Conservation (phyloP, 2,329 filamentous ascomycete genomes). For the Rhynchosporium agropyri region DNA sequence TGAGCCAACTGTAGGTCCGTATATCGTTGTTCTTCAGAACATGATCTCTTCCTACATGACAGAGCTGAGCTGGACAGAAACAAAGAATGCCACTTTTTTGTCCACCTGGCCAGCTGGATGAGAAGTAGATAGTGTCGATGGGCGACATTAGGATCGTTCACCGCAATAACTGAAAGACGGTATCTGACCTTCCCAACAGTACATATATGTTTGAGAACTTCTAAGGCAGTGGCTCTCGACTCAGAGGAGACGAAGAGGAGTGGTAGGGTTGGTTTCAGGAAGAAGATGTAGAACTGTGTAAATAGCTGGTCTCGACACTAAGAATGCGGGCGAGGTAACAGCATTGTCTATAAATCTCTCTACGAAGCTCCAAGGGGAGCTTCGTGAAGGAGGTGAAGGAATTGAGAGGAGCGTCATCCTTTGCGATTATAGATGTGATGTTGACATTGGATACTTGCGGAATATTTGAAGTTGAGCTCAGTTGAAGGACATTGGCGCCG, state of each 20-base stretch:
- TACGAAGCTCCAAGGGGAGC: conserved; percentile 3
- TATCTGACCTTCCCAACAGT: neutral
- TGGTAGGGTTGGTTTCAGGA: neutral
- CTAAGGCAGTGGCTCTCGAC: neutral
- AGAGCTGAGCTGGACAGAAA: neutral
- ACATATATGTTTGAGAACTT: conserved; percentile 2
- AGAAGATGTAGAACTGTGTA: no score
- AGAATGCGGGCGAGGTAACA: neutral
- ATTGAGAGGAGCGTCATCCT: neutral
- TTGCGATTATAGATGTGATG: no score
- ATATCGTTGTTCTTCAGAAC: neutral
- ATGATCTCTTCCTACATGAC: neutral
- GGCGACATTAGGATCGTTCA: neutral
- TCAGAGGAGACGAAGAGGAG: conserved; percentile 3
- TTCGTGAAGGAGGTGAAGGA: conserved; percentile 2
- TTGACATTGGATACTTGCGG: no score
- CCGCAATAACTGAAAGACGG: no score
- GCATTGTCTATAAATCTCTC: neutral
- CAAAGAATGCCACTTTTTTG: neutral
- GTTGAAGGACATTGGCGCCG: no score
- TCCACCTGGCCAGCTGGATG: neutral
- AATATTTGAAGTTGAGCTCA: no score
- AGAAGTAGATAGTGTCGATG: neutral
- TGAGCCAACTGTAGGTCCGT: neutral
- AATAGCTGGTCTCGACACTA: neutral